Base-by-base conservation (phyloP, 2,329 filamentous ascomycete genomes). In the Tolypocladium album region DNA sequence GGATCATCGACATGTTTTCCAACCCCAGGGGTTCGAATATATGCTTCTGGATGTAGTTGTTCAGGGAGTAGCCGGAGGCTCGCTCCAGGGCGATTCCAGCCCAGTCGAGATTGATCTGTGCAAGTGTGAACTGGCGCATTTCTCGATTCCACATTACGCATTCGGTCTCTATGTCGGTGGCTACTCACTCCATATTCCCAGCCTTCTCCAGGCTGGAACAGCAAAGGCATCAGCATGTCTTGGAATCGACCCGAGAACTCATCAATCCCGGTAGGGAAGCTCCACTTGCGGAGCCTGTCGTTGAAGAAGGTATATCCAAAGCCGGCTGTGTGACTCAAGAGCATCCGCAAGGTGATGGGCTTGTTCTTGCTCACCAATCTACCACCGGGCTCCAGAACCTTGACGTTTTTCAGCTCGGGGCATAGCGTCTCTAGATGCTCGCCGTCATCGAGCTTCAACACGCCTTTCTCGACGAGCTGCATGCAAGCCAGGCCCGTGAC, bases 181-280 rank as follows among this genome's bases (percentile, higher is more conserved):
- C 57, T 58, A 71, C 75, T 73, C 69, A 82, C 79, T 0, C 81
- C 81, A 27, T 88, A 88, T 60, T 83, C 77, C 82, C 83, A 89
- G 3, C 74, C 74, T 31, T 80, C 77, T 0, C 86, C 86, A 0
- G 87, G 86, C 63, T 89, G 84, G 63, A 86, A 84, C 1, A 88
- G 68, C 20, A 89, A 69, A 0, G 85, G 82, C 60, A 72, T 67
- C 42, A 78, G 66, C 52, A 87, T 73, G 31, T 83, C 84, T 39
- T 76, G 74, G 20, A 78, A 66, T 7, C 81, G 74, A 0, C 81
- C 80, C 0, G 78, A 79, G 65, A 87, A 83, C 66, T 87, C 85
- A 59, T 87, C 82, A 5, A 79, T 66, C 0, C 83, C 82, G 0
- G 73, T 70, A 0, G 83, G 83, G 15, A 75, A 71, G 1, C 71